phyloP scores from a whole-genome alignment of 192 early-diverging fungal species.

The Tieghemiomyces parasiticus region DNA sequence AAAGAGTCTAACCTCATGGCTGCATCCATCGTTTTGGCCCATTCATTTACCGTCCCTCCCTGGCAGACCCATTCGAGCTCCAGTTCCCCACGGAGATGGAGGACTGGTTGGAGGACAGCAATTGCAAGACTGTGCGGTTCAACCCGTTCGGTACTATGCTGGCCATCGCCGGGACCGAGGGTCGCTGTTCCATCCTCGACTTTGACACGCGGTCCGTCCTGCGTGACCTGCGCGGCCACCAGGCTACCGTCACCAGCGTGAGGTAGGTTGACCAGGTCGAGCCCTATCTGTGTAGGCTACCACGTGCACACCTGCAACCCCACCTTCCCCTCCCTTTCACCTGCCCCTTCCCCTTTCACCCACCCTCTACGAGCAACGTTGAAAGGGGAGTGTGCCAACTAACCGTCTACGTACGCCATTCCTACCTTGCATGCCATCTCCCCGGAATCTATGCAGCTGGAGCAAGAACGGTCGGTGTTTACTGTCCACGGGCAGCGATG shows the following conservation, averaged over 20 bases:
- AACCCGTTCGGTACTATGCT: constrained; percentile 67
- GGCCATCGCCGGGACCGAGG: constrained; percentile 67
- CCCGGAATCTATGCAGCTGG: constrained; percentile 67
- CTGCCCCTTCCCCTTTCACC: too few species aligned
- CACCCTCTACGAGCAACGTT: too few species aligned
- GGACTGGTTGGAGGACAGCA: constrained; percentile 55
- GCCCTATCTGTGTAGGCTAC: too few species aligned
- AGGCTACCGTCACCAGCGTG: constrained; percentile 55
- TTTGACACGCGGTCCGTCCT: constrained; percentile 70
- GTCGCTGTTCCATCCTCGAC: constrained; percentile 71
- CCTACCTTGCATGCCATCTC: too few species aligned
- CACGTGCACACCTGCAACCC: too few species aligned
- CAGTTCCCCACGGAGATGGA: constrained; percentile 70
- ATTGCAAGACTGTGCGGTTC: constrained; percentile 51
- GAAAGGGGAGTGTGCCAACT: too few species aligned
- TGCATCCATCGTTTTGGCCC: not conserved
- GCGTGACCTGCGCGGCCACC: constrained; percentile 56
- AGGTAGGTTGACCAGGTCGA: constrained; percentile 47
- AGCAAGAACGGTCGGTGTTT: constrained; percentile 60
- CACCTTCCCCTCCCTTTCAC: too few species aligned
- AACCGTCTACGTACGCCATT: too few species aligned
- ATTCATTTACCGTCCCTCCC: not conserved
- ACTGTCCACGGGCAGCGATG: constrained; percentile 62
- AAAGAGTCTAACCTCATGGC: not conserved
- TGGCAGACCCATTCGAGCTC: constrained; percentile 58